Base-by-base conservation (phyloP, 169 alveolate genomes). In the Cryptosporidium sp. region DNA sequence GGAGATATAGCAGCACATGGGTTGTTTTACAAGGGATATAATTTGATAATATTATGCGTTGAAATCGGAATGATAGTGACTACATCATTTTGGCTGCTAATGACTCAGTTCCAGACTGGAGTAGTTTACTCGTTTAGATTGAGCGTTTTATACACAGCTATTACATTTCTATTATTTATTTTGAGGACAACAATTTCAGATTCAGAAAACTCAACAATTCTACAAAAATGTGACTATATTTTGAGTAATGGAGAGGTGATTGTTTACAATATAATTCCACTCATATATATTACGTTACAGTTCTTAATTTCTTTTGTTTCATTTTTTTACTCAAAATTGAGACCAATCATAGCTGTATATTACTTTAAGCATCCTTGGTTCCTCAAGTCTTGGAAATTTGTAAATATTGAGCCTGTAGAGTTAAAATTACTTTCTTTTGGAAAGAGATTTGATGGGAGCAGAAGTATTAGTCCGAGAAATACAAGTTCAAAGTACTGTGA, bases 341-440 rank as follows among this genome's bases (percentile, higher is more conserved):
- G 75, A 42, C 89, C 89, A n/a, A 12, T 80, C 21, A 62, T 80
- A 16, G 89, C 89, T 23, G 67, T 45, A n/a, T 80, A 61, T 29
- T 80, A 80, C 48, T 80, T 62, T 31, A 80, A 80, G 35, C 89
- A 80, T 80, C 89, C 89, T 29, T 80, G 89, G 89, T 80, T 80
- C 26, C 53, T 80, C 48, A 80, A 80, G 67, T 80, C 89, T 18
- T 80, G 89, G 89, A 80, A 80, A 33, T 80, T 80, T 31, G 89
- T 80, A 16, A 80, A 65, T 23, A 51, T 80, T 26, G 89, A 80
- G 52, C 75, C 75, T 1, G 89, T 80, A 2, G 89, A 80, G 56
- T 37, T 80, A 14, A 60, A 65, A 9, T 39, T 80, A 9, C 70
- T 80, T 37, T 80, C 89, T 14, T 80, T 80, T 62, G 89, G 89